These are phyloP conservation scores for Corylus heterophylla DNA, from an alignment of 306 rosid species.

Conservation along the genomic window DNA sequence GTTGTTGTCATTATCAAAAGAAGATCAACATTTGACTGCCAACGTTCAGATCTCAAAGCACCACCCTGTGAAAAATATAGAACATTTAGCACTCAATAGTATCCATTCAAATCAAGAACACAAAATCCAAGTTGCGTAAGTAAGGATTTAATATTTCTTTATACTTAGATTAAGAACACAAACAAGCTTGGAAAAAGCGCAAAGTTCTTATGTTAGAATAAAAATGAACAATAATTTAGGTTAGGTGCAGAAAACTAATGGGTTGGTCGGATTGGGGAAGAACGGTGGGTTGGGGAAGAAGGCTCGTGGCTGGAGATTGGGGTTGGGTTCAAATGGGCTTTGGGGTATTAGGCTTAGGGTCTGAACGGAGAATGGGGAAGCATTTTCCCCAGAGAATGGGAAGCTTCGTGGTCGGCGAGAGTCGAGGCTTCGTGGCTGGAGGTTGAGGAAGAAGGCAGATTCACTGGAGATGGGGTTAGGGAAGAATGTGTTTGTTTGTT, in stretches of 20 bases:
- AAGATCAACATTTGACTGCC: constrained; percentile 63
- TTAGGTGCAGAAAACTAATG: not conserved
- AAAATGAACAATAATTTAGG: constrained; percentile 2
- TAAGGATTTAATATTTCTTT: not conserved
- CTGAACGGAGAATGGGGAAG: too few species aligned
- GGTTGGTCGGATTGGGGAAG: too few species aligned
- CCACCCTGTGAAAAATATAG: constrained; percentile 61
- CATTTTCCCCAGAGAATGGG: too few species aligned
- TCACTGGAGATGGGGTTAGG: too few species aligned
- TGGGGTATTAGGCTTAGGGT: too few species aligned
- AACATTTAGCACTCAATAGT: constrained; percentile 6
- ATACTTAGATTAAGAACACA: not conserved
- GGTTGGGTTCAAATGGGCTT: too few species aligned
- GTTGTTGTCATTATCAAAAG: constrained; percentile 56
- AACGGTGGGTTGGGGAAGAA: too few species aligned
- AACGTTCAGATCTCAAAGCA: constrained; percentile 50
- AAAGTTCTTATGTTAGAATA: not conserved
- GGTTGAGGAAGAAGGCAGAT: too few species aligned
- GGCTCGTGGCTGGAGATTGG: too few species aligned
- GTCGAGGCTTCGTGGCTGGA: too few species aligned
- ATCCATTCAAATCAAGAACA: constrained; percentile 7
- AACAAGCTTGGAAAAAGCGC: not conserved
- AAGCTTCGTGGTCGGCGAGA: too few species aligned
- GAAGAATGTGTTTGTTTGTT: too few species aligned
- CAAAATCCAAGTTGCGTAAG: not conserved